These are phyloP conservation scores for Laetiporus sulphureus DNA, from an alignment of 1,284 basidiomycete genomes.

Conservation along the genomic window DNA sequence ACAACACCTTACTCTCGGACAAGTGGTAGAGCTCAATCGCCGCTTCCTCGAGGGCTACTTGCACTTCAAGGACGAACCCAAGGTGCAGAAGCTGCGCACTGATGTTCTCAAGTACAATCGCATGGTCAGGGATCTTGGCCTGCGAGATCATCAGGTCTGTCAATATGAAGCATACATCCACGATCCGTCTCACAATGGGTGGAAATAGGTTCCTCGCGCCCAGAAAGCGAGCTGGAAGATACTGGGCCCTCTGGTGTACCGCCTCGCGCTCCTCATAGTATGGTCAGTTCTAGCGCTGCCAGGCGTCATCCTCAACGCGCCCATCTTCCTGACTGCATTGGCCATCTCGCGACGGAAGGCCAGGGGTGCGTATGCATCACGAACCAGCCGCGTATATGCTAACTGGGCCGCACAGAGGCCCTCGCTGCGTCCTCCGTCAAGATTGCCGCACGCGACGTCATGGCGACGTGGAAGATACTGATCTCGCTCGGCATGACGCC, in stretches of 20 bases:
- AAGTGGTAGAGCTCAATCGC: conserved; percentile 96
- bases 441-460: conserved; percentile 89
- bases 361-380: conserved; percentile 51
- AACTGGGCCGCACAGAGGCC: conserved; percentile 59
- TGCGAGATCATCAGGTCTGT: conserved; percentile 92
- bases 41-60: conserved; percentile 92
- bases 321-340: conserved; percentile 92
- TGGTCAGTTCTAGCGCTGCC: conserved; percentile 91
- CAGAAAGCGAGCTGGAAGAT: conserved; percentile 86
- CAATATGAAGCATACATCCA: background rate
- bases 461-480: conserved; percentile 99
- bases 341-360: conserved; percentile 88
- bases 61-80: conserved; percentile 92
- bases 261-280: conserved; percentile 71
- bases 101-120: conserved; percentile 96
- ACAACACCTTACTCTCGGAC: conserved; percentile 89
- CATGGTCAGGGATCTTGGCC: conserved; percentile 82
- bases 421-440: conserved; percentile 96
- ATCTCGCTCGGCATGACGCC: conserved; percentile 91
- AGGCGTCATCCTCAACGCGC: conserved; percentile 91
- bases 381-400: background rate
- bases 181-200: too few species aligned
- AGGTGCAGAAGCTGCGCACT: conserved; percentile 75
- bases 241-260: conserved; percentile 80
- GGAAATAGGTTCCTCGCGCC: conserved; percentile 77